These are phyloP conservation scores for Pulicaria dysenterica DNA, from an alignment of 129 eudicot species.

Conservation along the genomic window DNA sequence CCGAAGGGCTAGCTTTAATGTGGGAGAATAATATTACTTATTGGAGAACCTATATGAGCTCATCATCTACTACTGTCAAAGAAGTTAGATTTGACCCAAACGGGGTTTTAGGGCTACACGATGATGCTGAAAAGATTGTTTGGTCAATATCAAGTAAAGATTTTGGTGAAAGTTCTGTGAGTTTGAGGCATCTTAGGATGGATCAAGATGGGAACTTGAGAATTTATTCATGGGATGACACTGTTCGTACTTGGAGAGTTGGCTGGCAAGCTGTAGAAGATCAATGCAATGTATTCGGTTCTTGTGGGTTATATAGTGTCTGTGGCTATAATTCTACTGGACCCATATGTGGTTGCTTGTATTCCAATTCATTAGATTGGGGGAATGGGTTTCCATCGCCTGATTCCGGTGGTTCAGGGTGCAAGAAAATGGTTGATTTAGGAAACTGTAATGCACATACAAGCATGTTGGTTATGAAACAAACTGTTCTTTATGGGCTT, in stretches of 20 bases:
- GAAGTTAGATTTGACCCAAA: slow-evolving; percentile 57
- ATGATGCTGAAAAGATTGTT: slow-evolving; percentile 38
- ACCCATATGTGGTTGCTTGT: slow-evolving; percentile 62
- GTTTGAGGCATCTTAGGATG: slow-evolving; percentile 63
- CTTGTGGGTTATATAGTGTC: slow-evolving; percentile 71
- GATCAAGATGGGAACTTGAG: slow-evolving; percentile 79
- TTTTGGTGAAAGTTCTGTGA: slow-evolving; percentile 54
- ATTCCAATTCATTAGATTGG: slow-evolving; percentile 32
- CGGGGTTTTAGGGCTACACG: slow-evolving; percentile 60
- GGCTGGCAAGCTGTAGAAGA: slow-evolving; percentile 91
- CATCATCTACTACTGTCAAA: slow-evolving; percentile 37
- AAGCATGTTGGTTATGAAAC: slow-evolving; percentile 58
- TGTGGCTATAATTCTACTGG: slow-evolving; percentile 70
- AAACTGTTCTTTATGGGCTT: slow-evolving; percentile 66
- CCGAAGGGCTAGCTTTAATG: slow-evolving; percentile 53
- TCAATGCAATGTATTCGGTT: slow-evolving; percentile 74
- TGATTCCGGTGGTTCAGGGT: slow-evolving; percentile 44
- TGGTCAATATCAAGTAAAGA: slow-evolving; percentile 65
- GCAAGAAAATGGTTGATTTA: slow-evolving; percentile 76
- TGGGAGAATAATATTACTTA: slow-evolving; percentile 81
- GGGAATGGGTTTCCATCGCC: slow-evolving; percentile 26
- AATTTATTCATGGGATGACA: slow-evolving; percentile 68
- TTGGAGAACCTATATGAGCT: slow-evolving; percentile 53
- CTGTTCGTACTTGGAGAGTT: slow-evolving; percentile 44
- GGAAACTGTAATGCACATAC: slow-evolving; percentile 68